Conservation (phyloP, 129 eudicot species). For the Saussurea involucrata region DNA sequence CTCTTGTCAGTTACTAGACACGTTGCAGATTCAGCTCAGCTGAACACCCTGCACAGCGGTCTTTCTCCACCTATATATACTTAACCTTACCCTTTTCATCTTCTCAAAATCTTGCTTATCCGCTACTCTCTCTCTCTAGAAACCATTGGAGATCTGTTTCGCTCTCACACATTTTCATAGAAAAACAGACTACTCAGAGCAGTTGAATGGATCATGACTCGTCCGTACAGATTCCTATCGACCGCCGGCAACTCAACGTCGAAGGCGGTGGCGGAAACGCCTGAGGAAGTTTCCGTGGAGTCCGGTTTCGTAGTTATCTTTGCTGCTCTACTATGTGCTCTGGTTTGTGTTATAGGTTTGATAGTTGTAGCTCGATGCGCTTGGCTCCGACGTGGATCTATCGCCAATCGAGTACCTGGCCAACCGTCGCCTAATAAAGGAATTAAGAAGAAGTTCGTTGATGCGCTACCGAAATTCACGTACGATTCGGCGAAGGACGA, state of each 20-base stretch:
- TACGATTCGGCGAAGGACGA: conserved; percentile 10
- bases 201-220: conserved; percentile 32
- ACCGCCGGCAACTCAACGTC: conserved; percentile 23
- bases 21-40: conserved; percentile 15
- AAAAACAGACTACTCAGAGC: neutral
- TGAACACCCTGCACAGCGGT: neutral
- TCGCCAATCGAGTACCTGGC: neutral
- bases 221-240: conserved; percentile 31
- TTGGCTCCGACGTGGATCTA: conserved; percentile 46
- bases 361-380: conserved; percentile 55
- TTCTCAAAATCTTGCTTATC: conserved; percentile 10
- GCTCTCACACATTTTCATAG: neutral
- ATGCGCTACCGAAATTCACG: conserved; percentile 41
- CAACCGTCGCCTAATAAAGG: conserved; percentile 43
- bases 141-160: neutral
- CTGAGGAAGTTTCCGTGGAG: conserved; percentile 29
- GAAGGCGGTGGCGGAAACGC: conserved; percentile 30
- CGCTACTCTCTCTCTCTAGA: conserved; percentile 10
- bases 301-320: conserved; percentile 64
- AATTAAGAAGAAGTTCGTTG: conserved; percentile 44
- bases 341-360: conserved; percentile 56
- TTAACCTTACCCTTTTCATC: conserved; percentile 2
- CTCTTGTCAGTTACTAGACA: conserved; percentile 16
- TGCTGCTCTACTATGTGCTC: conserved; percentile 61
- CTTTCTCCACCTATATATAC: conserved; percentile 22